Evolutionary conservation across 2,329 filamentous ascomycete genomes (phyloP).

Genomic region (Fusarium pseudonygamai): DNA sequence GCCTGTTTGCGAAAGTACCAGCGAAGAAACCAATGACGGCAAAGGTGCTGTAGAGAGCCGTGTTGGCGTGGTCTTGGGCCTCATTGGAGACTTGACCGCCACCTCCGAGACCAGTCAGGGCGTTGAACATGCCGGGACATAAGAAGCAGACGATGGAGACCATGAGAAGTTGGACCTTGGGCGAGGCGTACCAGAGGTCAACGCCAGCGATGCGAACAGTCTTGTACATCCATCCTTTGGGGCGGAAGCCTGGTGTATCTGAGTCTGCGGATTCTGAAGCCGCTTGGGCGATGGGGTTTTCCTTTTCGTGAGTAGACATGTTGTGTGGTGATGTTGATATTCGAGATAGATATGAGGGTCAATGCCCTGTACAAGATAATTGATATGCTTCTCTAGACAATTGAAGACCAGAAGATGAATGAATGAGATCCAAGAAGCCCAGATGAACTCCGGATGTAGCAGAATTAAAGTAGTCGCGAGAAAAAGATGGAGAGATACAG

Average conservation of each 20-base stretch:
- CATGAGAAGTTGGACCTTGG: conserved; percentile 75
- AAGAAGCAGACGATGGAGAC: conserved; percentile 67
- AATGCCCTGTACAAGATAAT: conserved; percentile 6
- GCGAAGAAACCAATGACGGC: conserved; percentile 75
- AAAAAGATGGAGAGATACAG: conserved; percentile 22
- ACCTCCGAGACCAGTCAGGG: conserved; percentile 71
- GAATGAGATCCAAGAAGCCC: neutral
- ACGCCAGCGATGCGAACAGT: conserved; percentile 62
- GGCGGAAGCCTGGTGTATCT: conserved; percentile 46
- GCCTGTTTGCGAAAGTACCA: conserved; percentile 79
- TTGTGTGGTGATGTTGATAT: neutral
- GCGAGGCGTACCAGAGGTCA: conserved; percentile 77
- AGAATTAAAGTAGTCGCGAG: conserved; percentile 33
- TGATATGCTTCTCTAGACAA: neutral
- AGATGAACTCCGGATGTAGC: neutral
- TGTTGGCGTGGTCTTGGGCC: conserved; percentile 71
- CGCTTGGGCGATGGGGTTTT: conserved; percentile 26
- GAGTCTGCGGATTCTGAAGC: conserved; percentile 25
- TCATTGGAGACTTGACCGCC: conserved; percentile 62
- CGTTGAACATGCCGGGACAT: conserved; percentile 79
- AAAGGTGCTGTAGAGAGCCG: conserved; percentile 78
- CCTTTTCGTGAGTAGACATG: conserved; percentile 45
- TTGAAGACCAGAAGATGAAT: neutral
- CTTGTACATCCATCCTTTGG: conserved; percentile 74
- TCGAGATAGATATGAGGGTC: neutral